These are phyloP conservation scores for Xylaria digitata DNA, from an alignment of 2,329 filamentous ascomycete species.

Conservation along the genomic window DNA sequence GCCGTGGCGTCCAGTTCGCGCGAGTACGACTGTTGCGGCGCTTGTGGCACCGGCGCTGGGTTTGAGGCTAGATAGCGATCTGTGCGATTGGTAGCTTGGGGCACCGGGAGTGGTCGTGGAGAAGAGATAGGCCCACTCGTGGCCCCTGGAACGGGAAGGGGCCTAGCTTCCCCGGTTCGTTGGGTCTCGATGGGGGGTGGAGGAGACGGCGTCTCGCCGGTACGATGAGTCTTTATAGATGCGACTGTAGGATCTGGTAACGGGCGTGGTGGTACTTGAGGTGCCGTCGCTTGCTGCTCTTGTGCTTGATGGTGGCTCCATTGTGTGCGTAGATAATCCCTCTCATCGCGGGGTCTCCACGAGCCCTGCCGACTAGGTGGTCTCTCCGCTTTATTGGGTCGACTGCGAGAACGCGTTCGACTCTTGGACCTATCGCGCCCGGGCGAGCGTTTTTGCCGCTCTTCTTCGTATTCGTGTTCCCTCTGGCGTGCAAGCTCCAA, in stretches of 20 bases:
- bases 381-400: conserved; percentile 52
- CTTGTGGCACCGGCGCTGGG: conserved; percentile 58
- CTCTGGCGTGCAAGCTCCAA: conserved; percentile 70
- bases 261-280: conserved; percentile 52
- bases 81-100: conserved; percentile 59
- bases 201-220: conserved; percentile 40
- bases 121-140: conserved; percentile 43
- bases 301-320: conserved; percentile 58
- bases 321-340: conserved; percentile 70
- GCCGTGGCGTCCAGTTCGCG: conserved; percentile 66
- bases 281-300: conserved; percentile 40
- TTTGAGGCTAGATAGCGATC: conserved; percentile 69
- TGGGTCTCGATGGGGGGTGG: conserved; percentile 51
- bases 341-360: conserved; percentile 70
- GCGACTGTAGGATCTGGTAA: conserved; percentile 54
- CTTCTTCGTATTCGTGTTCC: conserved; percentile 71
- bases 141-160: conserved; percentile 62
- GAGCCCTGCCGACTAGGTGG: conserved; percentile 69
- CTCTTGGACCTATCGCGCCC: conserved; percentile 48
- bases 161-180: conserved; percentile 59
- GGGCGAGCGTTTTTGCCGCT: conserved; percentile 63
- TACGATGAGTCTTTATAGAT: conserved; percentile 48
- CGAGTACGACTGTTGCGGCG: conserved; percentile 63
- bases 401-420: conserved; percentile 57
- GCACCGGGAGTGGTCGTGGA: conserved; percentile 47